Evolutionary conservation across 352 stramenopile species (phyloP).

Genomic region (Aphanomyces invadans): DNA sequence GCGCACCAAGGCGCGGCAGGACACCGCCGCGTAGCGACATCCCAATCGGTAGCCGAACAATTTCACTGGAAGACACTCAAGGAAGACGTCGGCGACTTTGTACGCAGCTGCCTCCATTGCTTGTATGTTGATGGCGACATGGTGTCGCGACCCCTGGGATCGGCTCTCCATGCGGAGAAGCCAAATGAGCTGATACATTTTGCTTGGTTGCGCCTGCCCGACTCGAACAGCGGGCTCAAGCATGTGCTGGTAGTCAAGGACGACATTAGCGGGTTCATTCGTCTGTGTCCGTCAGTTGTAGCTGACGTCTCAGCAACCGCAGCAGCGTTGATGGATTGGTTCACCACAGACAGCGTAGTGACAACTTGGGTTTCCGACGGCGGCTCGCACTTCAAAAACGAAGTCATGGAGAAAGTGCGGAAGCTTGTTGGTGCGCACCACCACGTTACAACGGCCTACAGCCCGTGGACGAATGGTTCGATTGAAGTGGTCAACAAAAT

Average conservation of each 20-base stretch:
- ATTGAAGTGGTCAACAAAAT: too few relatives aligned
- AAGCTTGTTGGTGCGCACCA: constrained; percentile 23
- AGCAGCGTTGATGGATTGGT: neutral
- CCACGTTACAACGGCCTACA: too few relatives aligned
- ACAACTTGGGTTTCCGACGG: constrained; percentile 9
- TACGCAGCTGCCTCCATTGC: constrained; percentile 17
- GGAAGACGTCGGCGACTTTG: neutral
- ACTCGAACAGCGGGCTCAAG: constrained; percentile 11
- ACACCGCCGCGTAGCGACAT: constrained; percentile 27
- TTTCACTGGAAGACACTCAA: constrained; percentile 25
- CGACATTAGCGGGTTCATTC: constrained; percentile 27
- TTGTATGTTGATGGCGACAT: constrained; percentile 17
- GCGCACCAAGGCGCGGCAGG: constrained; percentile 26
- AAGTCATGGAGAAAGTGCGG: constrained; percentile 25
- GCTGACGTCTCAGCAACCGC: neutral
- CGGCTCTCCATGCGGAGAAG: constrained; percentile 28
- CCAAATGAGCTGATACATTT: constrained; percentile 36
- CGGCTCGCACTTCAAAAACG: constrained; percentile 22
- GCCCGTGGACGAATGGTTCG: too few relatives aligned
- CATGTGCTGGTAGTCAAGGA: constrained; percentile 33
- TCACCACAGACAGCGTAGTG: neutral
- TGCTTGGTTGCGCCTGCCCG: constrained; percentile 28
- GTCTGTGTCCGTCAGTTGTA: constrained; percentile 20
- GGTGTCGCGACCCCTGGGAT: constrained; percentile 24
- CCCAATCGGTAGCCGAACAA: neutral